Percentiles rank a stretch among this genome's conserved stretches.
Conservation (phyloP, 768 basidiomycete genomes). For the Pleurotus ostreatus region DNA sequence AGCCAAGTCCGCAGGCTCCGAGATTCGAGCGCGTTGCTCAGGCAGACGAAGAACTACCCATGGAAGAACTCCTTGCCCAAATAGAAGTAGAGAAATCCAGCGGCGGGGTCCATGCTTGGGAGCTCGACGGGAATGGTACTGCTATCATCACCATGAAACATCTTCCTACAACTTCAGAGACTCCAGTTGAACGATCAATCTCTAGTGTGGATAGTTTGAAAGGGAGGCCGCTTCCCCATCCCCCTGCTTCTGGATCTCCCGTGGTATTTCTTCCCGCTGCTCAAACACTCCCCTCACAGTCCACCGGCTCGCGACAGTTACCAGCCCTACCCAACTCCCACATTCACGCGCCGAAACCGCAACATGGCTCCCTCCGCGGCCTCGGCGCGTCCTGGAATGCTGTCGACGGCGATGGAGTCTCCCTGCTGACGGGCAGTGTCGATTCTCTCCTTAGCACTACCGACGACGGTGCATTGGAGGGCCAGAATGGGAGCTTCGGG, state of each 20-base stretch:
- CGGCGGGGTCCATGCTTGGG: constrained; percentile 11
- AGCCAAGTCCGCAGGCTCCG: not conserved
- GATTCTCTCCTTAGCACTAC: constrained; percentile 1
- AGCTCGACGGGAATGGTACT: constrained; percentile 1
- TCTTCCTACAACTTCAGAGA: not conserved
- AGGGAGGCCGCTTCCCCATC: not conserved
- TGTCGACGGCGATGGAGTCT: not conserved
- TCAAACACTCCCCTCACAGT: not conserved
- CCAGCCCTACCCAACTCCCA: not conserved
- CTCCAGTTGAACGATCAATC: not conserved
- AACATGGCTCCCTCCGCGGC: constrained; percentile 2
- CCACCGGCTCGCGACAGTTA: not conserved
- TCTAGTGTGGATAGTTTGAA: not conserved
- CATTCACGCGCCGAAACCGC: constrained; percentile 1
- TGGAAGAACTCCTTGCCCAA: constrained; percentile 9
- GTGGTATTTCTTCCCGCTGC: not conserved
- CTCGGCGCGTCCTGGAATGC: constrained; percentile 7
- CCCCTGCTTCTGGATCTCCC: constrained; percentile 1
- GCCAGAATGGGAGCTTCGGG: not conserved
- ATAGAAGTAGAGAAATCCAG: constrained; percentile 3
- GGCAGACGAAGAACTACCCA: constrained; percentile 10
- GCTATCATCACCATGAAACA: constrained; percentile 5
- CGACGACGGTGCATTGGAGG: not conserved
- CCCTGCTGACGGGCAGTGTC: not conserved
- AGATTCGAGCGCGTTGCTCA: too few relatives aligned